Conservation (phyloP, 1,284 basidiomycete genomes). For the Trichosporon sp. region DNA sequence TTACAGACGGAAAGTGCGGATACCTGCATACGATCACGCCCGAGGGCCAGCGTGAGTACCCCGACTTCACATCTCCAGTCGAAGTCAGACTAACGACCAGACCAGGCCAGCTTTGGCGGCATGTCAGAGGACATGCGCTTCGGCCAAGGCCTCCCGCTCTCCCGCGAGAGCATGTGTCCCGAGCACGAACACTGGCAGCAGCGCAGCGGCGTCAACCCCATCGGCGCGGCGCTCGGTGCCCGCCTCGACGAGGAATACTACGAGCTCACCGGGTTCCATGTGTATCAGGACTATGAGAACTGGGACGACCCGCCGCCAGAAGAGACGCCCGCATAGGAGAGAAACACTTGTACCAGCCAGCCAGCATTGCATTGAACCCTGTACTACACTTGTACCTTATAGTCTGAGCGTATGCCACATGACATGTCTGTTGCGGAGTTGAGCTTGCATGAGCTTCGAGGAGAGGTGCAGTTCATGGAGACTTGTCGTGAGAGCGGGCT, state of each 20-base stretch:
- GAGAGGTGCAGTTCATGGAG: too few species aligned
- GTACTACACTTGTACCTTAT: too few species aligned
- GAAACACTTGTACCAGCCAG: background rate
- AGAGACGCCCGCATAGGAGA: too few species aligned
- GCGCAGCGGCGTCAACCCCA: slow-evolving; percentile 32
- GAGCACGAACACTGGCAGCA: slow-evolving; percentile 44
- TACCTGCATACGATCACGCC: slow-evolving; percentile 27
- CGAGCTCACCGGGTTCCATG: slow-evolving; percentile 15
- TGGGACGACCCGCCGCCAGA: slow-evolving; percentile 13
- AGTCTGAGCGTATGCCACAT: too few species aligned
- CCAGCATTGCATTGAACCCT: too few species aligned
- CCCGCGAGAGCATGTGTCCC: slow-evolving; percentile 30
- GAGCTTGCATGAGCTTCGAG: too few species aligned
- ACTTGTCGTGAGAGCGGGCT: too few species aligned
- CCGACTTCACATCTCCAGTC: background rate
- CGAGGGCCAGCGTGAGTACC: slow-evolving; percentile 37
- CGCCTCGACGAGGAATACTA: slow-evolving; percentile 18
- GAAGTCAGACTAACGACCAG: slow-evolving; percentile 19
- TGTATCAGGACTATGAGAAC: slow-evolving; percentile 5
- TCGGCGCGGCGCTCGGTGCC: slow-evolving; percentile 22
- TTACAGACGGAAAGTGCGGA: slow-evolving; percentile 37
- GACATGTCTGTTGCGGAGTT: too few species aligned
- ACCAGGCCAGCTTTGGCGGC: slow-evolving; percentile 34
- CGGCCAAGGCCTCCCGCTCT: slow-evolving; percentile 35
- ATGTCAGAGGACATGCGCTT: slow-evolving; percentile 35